Conservation (phyloP, 441 rosid species). For the Corymbia calophylla region DNA sequence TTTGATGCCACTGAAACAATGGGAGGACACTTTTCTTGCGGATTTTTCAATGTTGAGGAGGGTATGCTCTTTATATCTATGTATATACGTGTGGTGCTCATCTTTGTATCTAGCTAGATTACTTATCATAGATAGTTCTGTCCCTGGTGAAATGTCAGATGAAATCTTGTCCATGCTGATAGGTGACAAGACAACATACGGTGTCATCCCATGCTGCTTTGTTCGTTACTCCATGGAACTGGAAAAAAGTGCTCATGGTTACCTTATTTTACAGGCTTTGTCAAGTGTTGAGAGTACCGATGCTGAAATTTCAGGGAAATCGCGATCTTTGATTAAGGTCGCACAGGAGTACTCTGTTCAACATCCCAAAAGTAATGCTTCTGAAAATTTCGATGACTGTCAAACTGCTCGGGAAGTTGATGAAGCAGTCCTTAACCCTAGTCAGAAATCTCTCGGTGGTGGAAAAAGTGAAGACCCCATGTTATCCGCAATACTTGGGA, state of each 20-base stretch:
- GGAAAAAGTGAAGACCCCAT: constrained; percentile 23
- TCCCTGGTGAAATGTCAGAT: not conserved
- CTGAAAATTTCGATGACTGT: constrained; percentile 18
- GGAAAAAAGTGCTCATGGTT: not conserved
- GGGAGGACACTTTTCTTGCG: constrained; percentile 80
- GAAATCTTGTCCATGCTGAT: not conserved
- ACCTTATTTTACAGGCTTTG: constrained; percentile 29
- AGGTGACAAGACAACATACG: not conserved
- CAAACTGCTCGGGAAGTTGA: not conserved
- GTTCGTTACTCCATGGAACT: not conserved
- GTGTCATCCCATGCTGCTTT: not conserved
- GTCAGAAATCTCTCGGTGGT: not conserved
- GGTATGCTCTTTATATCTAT: constrained; percentile 24
- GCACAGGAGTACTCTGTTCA: constrained; percentile 5
- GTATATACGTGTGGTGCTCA: not conserved
- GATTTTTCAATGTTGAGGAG: constrained; percentile 61
- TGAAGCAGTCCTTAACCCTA: not conserved
- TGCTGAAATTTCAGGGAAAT: constrained; percentile 3
- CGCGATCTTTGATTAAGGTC: not conserved
- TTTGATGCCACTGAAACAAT: constrained; percentile 50
- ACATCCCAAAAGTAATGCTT: constrained; percentile 13
- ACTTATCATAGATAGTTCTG: not conserved
- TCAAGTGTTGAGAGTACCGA: constrained; percentile 20
- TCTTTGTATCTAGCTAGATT: not conserved
- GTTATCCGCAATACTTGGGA: constrained; percentile 38